A percentile compares a stretch with the other conserved stretches of the same genome.
Evolutionary conservation across 805 yeast genomes (phyloP).

Genomic region (Maudiozyma serrabonitensis): DNA sequence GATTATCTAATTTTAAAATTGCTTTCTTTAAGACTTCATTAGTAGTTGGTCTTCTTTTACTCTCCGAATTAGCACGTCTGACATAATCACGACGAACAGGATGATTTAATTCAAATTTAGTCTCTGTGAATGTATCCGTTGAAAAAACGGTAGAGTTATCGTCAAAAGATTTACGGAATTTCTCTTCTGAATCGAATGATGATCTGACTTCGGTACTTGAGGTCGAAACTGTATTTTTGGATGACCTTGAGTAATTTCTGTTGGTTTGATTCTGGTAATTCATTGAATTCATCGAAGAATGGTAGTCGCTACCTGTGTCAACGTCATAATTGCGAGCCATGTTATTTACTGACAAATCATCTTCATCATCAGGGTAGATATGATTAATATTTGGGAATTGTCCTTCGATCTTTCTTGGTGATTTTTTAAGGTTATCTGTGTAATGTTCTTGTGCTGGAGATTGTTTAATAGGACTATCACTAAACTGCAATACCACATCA

Average conservation of each 20-base stretch:
- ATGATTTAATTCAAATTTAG: conserved; percentile 29
- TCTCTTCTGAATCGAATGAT: conserved; percentile 17
- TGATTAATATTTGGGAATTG: conserved; percentile 4
- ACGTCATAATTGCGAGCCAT: conserved; percentile 15
- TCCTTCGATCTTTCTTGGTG: conserved; percentile 6
- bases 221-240: conserved; percentile 16
- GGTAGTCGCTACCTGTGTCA: conserved; percentile 6
- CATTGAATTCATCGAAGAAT: conserved; percentile 5
- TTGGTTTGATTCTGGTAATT: conserved; percentile 4
- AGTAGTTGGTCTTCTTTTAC: conserved; percentile 50
- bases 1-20: conserved; percentile 76
- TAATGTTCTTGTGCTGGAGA: conserved; percentile 2
- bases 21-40: conserved; percentile 44
- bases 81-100: conserved; percentile 28
- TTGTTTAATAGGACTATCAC: conserved; percentile 16
- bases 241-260: conserved; percentile 16
- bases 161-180: conserved; percentile 48
- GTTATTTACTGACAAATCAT: conserved; percentile 1
- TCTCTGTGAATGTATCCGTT: conserved; percentile 28
- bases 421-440: conserved; percentile 6
- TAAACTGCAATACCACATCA: conserved; percentile 40
- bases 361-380: conserved; percentile 18
- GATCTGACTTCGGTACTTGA: conserved; percentile 21
- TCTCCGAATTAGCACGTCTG: conserved; percentile 53
- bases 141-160: conserved; percentile 27